phyloP scores from a whole-genome alignment of 208 protist genomes.

The Wallacemonas sp. region DNA sequence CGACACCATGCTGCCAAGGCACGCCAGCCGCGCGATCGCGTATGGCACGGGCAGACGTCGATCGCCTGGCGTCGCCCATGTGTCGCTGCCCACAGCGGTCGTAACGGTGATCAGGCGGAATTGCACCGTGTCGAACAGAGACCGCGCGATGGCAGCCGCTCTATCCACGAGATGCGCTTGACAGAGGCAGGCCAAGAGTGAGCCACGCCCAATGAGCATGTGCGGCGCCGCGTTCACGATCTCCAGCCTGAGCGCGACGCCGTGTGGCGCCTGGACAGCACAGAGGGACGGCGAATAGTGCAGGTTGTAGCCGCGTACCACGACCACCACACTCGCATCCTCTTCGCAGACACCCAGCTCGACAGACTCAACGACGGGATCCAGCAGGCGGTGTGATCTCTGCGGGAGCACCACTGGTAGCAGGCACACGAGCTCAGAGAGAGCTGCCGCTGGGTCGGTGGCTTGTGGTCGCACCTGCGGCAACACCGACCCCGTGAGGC shows the following conservation, averaged over 20 bases:
- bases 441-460: not conserved
- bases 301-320: constrained; percentile 39
- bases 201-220: constrained; percentile 16
- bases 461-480: no score
- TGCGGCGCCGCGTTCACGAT: constrained; percentile 10
- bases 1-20: not conserved
- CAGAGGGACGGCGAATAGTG: constrained; percentile 47
- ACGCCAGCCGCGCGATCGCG: not conserved
- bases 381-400: constrained; percentile 19
- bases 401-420: constrained; percentile 12
- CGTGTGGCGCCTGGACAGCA: constrained; percentile 7
- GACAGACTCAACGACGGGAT: constrained; percentile 28
- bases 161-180: not conserved
- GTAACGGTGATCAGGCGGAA: constrained; percentile 21
- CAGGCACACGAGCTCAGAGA: constrained; percentile 11
- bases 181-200: constrained; percentile 20
- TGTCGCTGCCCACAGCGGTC: constrained; percentile 15
- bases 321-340: constrained; percentile 24
- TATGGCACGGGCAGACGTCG: constrained; percentile 8
- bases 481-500: no score
- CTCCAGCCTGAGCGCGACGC: constrained; percentile 3
- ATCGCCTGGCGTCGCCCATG: not conserved
- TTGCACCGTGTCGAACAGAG: not conserved
- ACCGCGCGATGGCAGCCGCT: not conserved
- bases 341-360: constrained; percentile 13